Base-by-base conservation (phyloP, 139 green algal species). In the Marvania coccoides region DNA sequence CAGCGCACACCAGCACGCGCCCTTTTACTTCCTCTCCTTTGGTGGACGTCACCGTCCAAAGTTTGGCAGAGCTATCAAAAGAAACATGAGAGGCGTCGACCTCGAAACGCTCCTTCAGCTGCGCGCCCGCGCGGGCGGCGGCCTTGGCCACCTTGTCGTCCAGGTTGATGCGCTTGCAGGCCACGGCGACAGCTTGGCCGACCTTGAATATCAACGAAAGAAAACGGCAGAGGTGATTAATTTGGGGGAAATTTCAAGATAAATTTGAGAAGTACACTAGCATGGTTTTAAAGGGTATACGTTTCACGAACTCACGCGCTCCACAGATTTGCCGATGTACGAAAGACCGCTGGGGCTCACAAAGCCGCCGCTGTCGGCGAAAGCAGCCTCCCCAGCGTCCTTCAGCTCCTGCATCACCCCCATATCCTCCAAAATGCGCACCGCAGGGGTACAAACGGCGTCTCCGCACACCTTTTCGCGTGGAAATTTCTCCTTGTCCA, bases 401-500 rank as follows among this genome's bases (percentile, higher is more conserved):
- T 81, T 40, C 24, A 96, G 80, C 77, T 92, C 85, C 75, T 90
- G 47, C 61, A 92, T 70, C 23, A 91, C 85, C 38, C 82, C 83
- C 83, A 89, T 90, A 30, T 90, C 79, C 64, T 84, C 39, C 33
- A 89, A 33, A 5, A 87, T 79, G 24, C 65, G 69, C 70, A 95
- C 89, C 38, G 87, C 89, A 14, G 89, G 90, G 0, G 89, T 95
- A 77, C 89, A 95, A 5, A 87, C 80, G 29, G 73, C 75, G 55
- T 82, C 75, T 29, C 73, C 57, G 58, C 73, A 74, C 57, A 77
- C 65, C 62, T 81, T 76, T 67, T 82, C 69, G 29, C 90, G 76
- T 0, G 90, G 90, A 68, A 96, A 96, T 0, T 66, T 81, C 51
- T 91, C 87, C 79, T 96, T 95, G 53, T 95, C 90, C 28, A 94